Evolutionary conservation across 768 basidiomycete species (phyloP), one percentile per base, ranked within the genome.

Genomic region (Tulasnella sp.): DNA sequence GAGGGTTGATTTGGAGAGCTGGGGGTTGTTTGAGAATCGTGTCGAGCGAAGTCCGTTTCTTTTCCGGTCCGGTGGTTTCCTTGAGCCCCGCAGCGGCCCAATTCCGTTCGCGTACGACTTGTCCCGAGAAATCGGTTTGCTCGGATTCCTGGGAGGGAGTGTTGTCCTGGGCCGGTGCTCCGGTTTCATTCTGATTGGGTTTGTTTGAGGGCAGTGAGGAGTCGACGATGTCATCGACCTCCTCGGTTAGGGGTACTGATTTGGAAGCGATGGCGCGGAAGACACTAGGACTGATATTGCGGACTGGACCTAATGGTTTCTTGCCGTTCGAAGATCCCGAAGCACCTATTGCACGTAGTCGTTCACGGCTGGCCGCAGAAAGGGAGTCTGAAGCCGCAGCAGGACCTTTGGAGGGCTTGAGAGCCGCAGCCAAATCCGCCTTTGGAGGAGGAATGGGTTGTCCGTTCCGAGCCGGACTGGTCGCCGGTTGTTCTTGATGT

Each of bases 71-170:
- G 31, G n/a, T n/a, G 9, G 24, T 7, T 62, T 75, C 74, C 74
- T 48, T 75, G 18, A 75, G 52, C 2, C 74, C 74, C 24, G 44
- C 74, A 1, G 39, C 31, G 2, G 42, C 74, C 74, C 74, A 75
- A 36, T 75, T 36, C 9, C 74, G 42, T n/a, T 44, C 44, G n/a
- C 74, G 74, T 21, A 46, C n/a, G 9, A 24, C 12, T 27, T 44
- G 52, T 3, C 74, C 74, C 42, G 74, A 75, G 74, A 75, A 75
- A 52, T 75, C 74, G 6, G 74, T 75, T 34, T 75, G 34, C 74
- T 75, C 74, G 16, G 74, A 75, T 46, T 75, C 44, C 74, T 75
- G 74, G 8, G 58, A 62, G 24, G 58, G 58, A 1, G 58, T 62
- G 58, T n/a, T 34, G 16, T 27, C 58, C 58, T 34, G 31, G 21